phyloP scores from a whole-genome alignment of 2,329 filamentous ascomycete genomes.

The Xylariaceae sp. region DNA sequence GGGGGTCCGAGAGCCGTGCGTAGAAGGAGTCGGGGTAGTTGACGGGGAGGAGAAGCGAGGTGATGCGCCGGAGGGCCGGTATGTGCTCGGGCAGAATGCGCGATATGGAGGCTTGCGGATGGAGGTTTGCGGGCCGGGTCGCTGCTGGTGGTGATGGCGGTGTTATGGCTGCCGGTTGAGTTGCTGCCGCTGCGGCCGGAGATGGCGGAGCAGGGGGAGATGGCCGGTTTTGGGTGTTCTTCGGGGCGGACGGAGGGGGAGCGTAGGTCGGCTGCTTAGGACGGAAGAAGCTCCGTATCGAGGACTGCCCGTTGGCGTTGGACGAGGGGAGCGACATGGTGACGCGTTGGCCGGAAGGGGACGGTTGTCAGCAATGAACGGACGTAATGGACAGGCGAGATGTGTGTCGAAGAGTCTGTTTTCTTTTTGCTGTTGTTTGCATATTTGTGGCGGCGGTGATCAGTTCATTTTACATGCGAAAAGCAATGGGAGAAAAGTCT shows the following conservation, averaged over 20 bases:
- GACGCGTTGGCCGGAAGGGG: not conserved
- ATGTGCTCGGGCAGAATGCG: slow-evolving; percentile 58
- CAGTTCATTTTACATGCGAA: too few species aligned
- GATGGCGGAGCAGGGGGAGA: slow-evolving; percentile 24
- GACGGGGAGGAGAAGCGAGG: slow-evolving; percentile 67
- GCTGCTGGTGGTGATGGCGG: slow-evolving; percentile 22
- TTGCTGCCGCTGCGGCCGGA: slow-evolving; percentile 29
- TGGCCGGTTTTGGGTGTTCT: slow-evolving; percentile 8
- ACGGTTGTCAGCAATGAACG: not conserved
- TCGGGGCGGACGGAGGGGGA: slow-evolving; percentile 43
- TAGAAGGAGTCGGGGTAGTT: slow-evolving; percentile 70
- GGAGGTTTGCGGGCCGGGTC: slow-evolving; percentile 43
- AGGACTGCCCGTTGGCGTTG: slow-evolving; percentile 51
- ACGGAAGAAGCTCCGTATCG: slow-evolving; percentile 69
- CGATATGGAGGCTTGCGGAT: slow-evolving; percentile 58
- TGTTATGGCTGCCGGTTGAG: slow-evolving; percentile 7
- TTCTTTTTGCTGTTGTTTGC: too few species aligned
- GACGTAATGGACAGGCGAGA: too few species aligned
- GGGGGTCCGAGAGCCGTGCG: slow-evolving; percentile 56
- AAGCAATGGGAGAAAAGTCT: too few species aligned
- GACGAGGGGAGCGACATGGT: slow-evolving; percentile 47
- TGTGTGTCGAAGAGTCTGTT: too few species aligned
- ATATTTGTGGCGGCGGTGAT: too few species aligned
- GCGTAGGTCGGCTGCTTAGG: slow-evolving; percentile 53
- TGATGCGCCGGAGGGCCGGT: slow-evolving; percentile 66